Base-by-base conservation (phyloP, 148 eudicot species). In the Rhododendron ovatum region DNA sequence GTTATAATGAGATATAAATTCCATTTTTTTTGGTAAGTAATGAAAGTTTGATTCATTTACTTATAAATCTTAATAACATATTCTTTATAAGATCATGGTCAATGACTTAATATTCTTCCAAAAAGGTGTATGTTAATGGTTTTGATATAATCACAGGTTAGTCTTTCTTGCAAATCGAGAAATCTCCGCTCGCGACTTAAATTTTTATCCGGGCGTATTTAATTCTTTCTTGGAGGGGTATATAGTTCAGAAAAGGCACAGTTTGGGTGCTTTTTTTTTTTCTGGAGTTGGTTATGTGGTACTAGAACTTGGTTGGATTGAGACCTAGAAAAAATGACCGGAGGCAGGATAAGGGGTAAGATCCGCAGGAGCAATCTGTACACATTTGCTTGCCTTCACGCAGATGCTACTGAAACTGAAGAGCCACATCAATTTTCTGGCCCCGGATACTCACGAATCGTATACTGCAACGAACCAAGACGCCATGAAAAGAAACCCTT, bases 321-420 rank as follows among this genome's bases (percentile, higher is more conserved):
- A 84, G 63, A 80, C 59, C 83, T 75, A 24, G 50, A 79, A 86
- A 85, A 84, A 78, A 94, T 93, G 96, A 88, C 98, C 33, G 76
- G 88, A 88, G 96, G 95, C 48, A 94, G 92, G 87, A 93, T 95
- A 67, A 92, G 95, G 90, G 95, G 92, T 1, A 95, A 88, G 90
- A 48, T 96, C 11, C 89, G 92, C 59, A 91, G 90, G 84, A 96
- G 98, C 87, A 82, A 87, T 90, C 93, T 96, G 50, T 94, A 96
- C 76, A 94, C 98, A 85, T 96, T 96, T 82, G 88, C 89, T 24
- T 96, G 98, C 84, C 69, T 88, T 63, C 84, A 90, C 71, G 90
- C 92, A 20, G 50, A 78, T 33, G 81, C 28, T 9, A 33, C 79
- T 1, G 84, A 83, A 41, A 28, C 88, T 30, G 89, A 91, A 35